Base-by-base conservation (phyloP, 306 rosid genomes). In the Crotalaria pallida region DNA sequence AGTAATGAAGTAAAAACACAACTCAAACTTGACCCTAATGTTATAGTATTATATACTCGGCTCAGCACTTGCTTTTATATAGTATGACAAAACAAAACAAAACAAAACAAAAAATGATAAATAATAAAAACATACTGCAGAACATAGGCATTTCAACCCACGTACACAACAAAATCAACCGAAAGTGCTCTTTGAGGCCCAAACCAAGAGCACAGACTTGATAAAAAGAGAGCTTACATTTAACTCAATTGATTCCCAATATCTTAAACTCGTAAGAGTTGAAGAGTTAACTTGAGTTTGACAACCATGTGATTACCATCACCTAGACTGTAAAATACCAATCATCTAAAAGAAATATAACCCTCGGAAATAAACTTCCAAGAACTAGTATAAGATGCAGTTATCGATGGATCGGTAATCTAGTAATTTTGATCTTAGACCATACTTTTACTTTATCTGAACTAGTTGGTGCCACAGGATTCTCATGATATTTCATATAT, bases 401-500 rank as follows among this genome's bases (percentile, higher is more conserved):
- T 63, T 29, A 29, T 64, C 9, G 12, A 26, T 64, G 78, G 72
- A 63, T 21, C 52, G 43, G 53, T 60, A 60, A 41, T 24, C 47
- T 22, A 38, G 13, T 34, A 48, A 44, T 44, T 34, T 22, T 22
- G 73, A 74, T 74, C n/a, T 64, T 27, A 27, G 24, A 43, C 66
- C 47, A 55, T 22, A 31, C 19, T 55, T 64, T 38, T 33, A 31
- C 26, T 55, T 64, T 38, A 27, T 17, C 43, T 21, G 27, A 66
- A 68, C 21, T 51, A 52, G 63, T 43, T 33, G 1, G 60, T 13
- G 22, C n/a, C 73, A 33, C 48, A 24, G 2, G 65, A 72, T 78
- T 57, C 58, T 57, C 49, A 61, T 22, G 7, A 58, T 68, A 27
- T 44, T 63, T 48, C 72, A 27, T 60, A 64, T 19, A 51, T 58